Conservation (phyloP, 2,329 filamentous ascomycete species). For the Ceratocystis destructans region DNA sequence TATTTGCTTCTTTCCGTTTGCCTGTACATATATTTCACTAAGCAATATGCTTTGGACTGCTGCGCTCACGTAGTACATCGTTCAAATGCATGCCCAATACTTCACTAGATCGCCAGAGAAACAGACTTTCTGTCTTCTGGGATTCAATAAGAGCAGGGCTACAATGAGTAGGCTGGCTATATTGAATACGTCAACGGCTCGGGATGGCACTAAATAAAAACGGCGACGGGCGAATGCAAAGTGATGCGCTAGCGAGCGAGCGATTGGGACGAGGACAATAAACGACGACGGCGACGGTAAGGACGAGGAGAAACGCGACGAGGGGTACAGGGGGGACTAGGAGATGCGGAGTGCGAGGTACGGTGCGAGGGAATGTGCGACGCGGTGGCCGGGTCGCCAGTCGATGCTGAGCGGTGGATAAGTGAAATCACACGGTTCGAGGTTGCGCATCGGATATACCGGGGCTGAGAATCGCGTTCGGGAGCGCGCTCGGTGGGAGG, state of each 20-base stretch:
- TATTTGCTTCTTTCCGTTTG: not conserved
- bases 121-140: not conserved
- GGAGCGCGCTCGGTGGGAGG: conserved; percentile 5
- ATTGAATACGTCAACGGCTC: conserved; percentile 2
- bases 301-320: conserved; percentile 5
- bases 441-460: conserved; percentile 4
- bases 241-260: conserved; percentile 7
- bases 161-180: conserved; percentile 6
- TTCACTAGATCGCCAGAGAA: conserved; percentile 15
- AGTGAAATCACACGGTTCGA: not conserved
- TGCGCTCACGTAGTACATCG: conserved; percentile 10
- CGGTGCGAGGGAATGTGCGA: conserved; percentile 4
- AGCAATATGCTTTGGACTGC: conserved; percentile 6
- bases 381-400: conserved; percentile 4
- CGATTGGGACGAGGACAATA: not conserved
- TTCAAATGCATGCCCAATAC: conserved; percentile 16
- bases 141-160: not conserved
- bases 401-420: conserved; percentile 4
- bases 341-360: not conserved
- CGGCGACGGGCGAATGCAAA: conserved; percentile 6
- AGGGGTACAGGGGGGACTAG: not conserved
- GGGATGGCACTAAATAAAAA: conserved; percentile 3
- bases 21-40: conserved; percentile 4
- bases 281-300: conserved; percentile 7
- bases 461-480: conserved; percentile 1